Base-by-base conservation (phyloP, 2,329 filamentous ascomycete species). In the Ilyonectria robusta region DNA sequence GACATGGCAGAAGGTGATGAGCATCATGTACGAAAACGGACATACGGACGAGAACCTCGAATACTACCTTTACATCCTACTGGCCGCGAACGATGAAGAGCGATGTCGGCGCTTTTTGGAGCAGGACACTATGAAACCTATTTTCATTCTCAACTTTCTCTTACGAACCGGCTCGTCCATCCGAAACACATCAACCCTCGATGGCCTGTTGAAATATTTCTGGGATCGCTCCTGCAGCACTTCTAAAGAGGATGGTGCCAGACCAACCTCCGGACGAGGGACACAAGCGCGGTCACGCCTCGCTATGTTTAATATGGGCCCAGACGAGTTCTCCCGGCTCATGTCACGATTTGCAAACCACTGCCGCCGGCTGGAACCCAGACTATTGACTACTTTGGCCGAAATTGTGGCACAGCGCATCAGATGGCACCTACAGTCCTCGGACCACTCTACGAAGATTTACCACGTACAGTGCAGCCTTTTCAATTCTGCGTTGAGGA, bases 321-420 rank as follows among this genome's bases (percentile, higher is more conserved):
- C 70, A 19, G 67, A 73, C 17, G 72, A 76, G 11, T 76, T 80
- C 42, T 63, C 61, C 31, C 59, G 70, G 17, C 65, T 75, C 19
- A 71, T 78, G 67, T 62, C 71, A 15, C 59, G 76, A 13, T 70
- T 81, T 9, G 72, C 72, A 21, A 62, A 70, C 19, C 80, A 81
- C 55, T 79, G 78, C 48, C 70, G 76, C 19, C 74, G 78, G 9
- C 59, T 80, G 37, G 80, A 81, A 59, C 77, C 79, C 7, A 76
- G 80, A 44, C 69, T 79, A 11, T 63, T 81, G 13, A 65, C 78
- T n/a, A 72, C 73, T 21, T 63, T 81, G 53, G 78, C 78, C 2
- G 71, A 76, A 1, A 56, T 73, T 9, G 74, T 76, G 7, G 72
- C 74, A 6, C 66, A 68, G 31, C 77, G 77, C n/a, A 76, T 81